A percentile compares a stretch with the other conserved stretches of the same genome.
phyloP scores from a whole-genome alignment of 1,284 basidiomycete genomes.

The Salmacisia buchloeana region DNA sequence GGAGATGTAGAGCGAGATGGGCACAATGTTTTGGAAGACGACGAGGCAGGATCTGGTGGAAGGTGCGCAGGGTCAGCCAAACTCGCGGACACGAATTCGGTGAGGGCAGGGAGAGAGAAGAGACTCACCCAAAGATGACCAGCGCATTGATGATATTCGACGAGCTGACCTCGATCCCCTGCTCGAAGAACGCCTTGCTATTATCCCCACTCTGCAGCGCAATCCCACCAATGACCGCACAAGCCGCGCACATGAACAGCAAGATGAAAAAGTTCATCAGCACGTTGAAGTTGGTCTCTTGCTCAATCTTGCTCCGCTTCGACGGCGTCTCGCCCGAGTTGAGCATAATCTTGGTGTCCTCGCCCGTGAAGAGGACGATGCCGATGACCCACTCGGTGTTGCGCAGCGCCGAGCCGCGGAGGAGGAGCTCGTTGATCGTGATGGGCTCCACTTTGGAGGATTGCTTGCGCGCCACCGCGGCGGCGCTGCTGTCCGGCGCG shows the following conservation, averaged over 20 bases:
- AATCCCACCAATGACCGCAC: conserved; percentile 68
- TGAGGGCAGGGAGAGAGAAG: conserved; percentile 9
- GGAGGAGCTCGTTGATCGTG: conserved; percentile 84
- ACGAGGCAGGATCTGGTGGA: conserved; percentile 58
- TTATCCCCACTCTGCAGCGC: conserved; percentile 63
- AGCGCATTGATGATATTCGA: conserved; percentile 69
- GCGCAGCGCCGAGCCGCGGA: conserved; percentile 85
- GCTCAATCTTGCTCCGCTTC: conserved; percentile 92
- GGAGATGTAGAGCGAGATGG: conserved; percentile 92
- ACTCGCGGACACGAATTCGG: neutral
- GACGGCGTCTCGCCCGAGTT: conserved; percentile 75
- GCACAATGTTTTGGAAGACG: conserved; percentile 95
- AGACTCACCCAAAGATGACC: conserved; percentile 78
- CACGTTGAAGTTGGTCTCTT: conserved; percentile 98
- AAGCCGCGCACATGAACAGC: conserved; percentile 68
- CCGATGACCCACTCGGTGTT: conserved; percentile 94
- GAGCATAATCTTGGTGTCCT: conserved; percentile 96
- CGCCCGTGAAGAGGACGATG: conserved; percentile 86
- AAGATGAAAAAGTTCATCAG: conserved; percentile 85
- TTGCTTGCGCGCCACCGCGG: conserved; percentile 34
- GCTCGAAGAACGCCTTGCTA: conserved; percentile 64
- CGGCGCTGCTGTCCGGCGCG: conserved; percentile 27
- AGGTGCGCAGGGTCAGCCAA: neutral
- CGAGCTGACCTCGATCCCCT: conserved; percentile 20
- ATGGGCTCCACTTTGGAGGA: conserved; percentile 54